Conservation (phyloP, 176 grass and related monocot genomes). For the Oryza officinalis region DNA sequence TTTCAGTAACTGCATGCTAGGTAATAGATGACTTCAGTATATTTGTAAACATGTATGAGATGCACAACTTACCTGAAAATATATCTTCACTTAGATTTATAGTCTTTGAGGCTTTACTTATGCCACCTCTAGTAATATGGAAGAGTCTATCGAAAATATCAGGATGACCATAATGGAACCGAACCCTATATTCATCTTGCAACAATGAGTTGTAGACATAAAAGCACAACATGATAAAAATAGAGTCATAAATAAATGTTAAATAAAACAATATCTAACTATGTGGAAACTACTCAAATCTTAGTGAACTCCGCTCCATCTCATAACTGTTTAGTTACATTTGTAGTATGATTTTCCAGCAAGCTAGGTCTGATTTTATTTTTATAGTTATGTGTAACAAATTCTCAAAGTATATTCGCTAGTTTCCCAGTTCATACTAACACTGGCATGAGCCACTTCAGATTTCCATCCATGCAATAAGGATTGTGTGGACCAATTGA, state of each 20-base stretch:
- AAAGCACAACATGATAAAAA: not conserved
- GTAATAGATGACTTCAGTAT: constrained; percentile 12
- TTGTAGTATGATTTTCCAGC: constrained; percentile 1
- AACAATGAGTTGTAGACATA: constrained; percentile 7
- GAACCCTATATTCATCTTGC: constrained; percentile 62
- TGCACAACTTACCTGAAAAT: constrained; percentile 68
- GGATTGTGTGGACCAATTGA: not conserved
- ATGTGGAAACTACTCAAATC: not conserved
- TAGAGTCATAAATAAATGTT: constrained; percentile 18
- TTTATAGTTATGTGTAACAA: not conserved
- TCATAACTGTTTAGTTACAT: not conserved
- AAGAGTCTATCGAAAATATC: constrained; percentile 99
- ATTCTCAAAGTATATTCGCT: not conserved
- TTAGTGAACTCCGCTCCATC: not conserved
- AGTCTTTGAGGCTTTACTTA: constrained; percentile 95
- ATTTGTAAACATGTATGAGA: not conserved
- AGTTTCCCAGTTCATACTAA: not conserved
- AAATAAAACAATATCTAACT: constrained; percentile 10
- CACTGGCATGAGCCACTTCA: not conserved
- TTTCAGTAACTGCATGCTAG: constrained; percentile 29
- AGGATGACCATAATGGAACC: constrained; percentile 98
- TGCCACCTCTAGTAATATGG: constrained; percentile 92
- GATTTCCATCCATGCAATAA: not conserved
- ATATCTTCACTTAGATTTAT: constrained; percentile 99
- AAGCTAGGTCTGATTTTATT: not conserved